Conservation (phyloP, 192 early-diverging fungal species). For the Podila clonocystis region DNA sequence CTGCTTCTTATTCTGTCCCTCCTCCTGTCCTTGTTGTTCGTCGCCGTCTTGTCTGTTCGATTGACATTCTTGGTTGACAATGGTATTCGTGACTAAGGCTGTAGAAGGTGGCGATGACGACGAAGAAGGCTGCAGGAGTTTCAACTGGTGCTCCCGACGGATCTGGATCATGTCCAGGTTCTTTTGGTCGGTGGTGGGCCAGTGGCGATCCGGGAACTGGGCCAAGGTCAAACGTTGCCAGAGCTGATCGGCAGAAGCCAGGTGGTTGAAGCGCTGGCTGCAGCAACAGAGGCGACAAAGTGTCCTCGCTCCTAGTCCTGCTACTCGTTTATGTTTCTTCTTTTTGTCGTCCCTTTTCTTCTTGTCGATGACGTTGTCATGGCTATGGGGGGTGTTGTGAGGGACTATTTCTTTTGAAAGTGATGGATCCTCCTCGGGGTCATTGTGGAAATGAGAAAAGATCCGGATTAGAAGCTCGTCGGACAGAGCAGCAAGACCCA, state of each 20-base stretch:
- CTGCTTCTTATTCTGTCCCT: constrained; percentile 10
- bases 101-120: too few relatives aligned
- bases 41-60: neutral
- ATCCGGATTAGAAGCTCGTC: constrained; percentile 24
- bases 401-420: neutral
- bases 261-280: constrained; percentile 36
- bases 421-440: neutral
- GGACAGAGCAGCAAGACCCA: constrained; percentile 13
- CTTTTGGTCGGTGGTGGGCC: constrained; percentile 37
- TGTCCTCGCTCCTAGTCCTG: constrained; percentile 21
- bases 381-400: neutral
- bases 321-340: constrained; percentile 8
- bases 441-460: constrained; percentile 11
- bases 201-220: constrained; percentile 44
- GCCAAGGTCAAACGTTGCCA: constrained; percentile 39
- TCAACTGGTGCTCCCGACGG: constrained; percentile 28
- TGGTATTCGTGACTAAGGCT: neutral
- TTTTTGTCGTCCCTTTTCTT: constrained; percentile 1
- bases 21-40: neutral
- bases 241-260: constrained; percentile 51
- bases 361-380: neutral
- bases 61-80: neutral
- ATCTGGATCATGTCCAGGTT: constrained; percentile 21
- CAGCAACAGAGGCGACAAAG: constrained; percentile 41
- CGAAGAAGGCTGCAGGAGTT: constrained; percentile 4